phyloP scores from a whole-genome alignment of 2,329 filamentous ascomycete genomes.

The Allantophomopsis cytisporea region DNA sequence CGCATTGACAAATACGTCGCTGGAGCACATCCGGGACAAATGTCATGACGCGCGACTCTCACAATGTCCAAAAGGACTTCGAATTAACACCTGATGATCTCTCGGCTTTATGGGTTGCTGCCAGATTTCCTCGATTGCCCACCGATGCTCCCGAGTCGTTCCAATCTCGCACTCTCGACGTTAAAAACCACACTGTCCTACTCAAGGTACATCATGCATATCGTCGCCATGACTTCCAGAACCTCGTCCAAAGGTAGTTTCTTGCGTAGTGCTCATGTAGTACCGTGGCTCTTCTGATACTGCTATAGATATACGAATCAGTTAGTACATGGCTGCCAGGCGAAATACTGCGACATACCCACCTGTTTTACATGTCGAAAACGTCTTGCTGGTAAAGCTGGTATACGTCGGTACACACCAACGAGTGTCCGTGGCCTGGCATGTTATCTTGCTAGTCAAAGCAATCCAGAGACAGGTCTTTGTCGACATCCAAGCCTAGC shows the following conservation, averaged over 20 bases:
- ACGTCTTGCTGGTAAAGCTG: slow-evolving; percentile 49
- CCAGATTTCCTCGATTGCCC: slow-evolving; percentile 44
- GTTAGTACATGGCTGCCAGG: slow-evolving; percentile 69
- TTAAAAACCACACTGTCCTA: slow-evolving; percentile 47
- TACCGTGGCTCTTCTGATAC: slow-evolving; percentile 2
- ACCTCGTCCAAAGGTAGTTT: slow-evolving; percentile 51
- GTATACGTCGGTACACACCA: slow-evolving; percentile 65
- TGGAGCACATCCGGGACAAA: slow-evolving; percentile 6
- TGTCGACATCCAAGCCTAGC: slow-evolving; percentile 30
- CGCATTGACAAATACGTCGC: too few species aligned
- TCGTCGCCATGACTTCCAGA: slow-evolving; percentile 50
- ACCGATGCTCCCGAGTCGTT: slow-evolving; percentile 45
- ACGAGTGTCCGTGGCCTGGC: slow-evolving; percentile 74
- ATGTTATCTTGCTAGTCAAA: slow-evolving; percentile 66
- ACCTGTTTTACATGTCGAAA: slow-evolving; percentile 73
- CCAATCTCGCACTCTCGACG: slow-evolving; percentile 36
- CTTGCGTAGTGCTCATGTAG: slow-evolving; percentile 3
- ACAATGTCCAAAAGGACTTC: slow-evolving; percentile 10
- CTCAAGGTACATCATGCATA: slow-evolving; percentile 47
- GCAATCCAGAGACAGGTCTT: slow-evolving; percentile 58
- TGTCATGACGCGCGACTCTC: slow-evolving; percentile 36
- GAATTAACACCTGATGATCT: slow-evolving; percentile 22
- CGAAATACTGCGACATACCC: slow-evolving; percentile 52
- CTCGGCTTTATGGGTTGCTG: slow-evolving; percentile 46
- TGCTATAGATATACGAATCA: slow-evolving; percentile 60